Evolutionary conservation across 768 basidiomycete genomes (phyloP).

Genomic region (Lyophyllum semitale): DNA sequence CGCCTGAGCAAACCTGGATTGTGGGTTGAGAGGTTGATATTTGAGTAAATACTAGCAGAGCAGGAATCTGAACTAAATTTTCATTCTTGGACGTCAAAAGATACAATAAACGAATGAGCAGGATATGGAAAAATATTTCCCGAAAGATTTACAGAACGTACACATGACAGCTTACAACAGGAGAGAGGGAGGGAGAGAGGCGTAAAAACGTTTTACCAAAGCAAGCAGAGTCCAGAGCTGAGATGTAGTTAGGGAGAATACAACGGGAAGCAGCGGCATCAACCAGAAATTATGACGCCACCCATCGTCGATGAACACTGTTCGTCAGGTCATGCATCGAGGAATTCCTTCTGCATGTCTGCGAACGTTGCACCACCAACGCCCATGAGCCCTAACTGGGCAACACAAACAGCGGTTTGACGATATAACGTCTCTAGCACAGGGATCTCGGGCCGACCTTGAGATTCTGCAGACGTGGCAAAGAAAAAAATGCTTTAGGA

Average conservation of each 20-base stretch:
- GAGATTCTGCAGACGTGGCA: conserved; percentile 61
- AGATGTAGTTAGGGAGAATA: not conserved
- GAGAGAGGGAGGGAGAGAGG: not conserved
- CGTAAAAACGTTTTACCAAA: not conserved
- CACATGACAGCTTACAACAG: conserved; percentile 1
- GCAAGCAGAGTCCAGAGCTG: not conserved
- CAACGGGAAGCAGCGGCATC: not conserved
- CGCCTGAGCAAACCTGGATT: conserved; percentile 23
- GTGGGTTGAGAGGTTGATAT: conserved; percentile 2
- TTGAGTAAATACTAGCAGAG: not conserved
- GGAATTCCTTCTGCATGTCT: conserved; percentile 74
- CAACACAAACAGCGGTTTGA: conserved; percentile 67
- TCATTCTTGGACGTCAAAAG: not conserved
- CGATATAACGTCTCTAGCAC: conserved; percentile 78
- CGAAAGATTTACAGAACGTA: not conserved
- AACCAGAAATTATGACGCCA: not conserved
- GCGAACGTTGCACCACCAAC: conserved; percentile 80
- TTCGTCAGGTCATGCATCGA: conserved; percentile 41
- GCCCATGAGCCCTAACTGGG: conserved; percentile 72
- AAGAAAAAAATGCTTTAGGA: not conserved
- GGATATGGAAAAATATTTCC: not conserved
- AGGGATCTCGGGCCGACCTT: conserved; percentile 71
- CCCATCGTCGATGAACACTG: not conserved
- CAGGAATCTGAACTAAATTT: not conserved
- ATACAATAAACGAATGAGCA: not conserved